Evolutionary conservation across 768 basidiomycete genomes (phyloP).

Genomic region (Fomitopsis pulvina): DNA sequence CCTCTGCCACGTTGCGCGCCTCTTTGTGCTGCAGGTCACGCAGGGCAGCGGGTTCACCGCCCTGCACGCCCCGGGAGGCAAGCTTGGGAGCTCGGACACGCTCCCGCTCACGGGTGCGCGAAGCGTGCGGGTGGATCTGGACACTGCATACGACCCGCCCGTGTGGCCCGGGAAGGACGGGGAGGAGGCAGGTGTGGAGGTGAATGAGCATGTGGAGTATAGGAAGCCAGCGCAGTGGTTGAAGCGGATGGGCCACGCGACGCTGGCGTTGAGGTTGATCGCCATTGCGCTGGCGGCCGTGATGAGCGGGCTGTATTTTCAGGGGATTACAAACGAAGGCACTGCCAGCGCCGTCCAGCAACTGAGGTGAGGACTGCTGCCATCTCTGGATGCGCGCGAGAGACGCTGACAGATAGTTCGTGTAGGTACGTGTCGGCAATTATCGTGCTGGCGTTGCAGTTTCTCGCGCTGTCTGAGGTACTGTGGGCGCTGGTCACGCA

Average conservation of each 20-base stretch:
- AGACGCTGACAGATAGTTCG: background rate
- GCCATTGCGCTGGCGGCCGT: constrained; percentile 1
- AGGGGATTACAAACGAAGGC: background rate
- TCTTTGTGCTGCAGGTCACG: constrained; percentile 6
- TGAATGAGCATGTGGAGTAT: background rate
- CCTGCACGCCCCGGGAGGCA: too few relatives aligned
- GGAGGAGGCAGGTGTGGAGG: too few relatives aligned
- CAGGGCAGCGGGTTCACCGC: background rate
- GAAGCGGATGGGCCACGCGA: background rate
- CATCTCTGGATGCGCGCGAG: background rate
- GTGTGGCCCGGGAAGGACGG: too few relatives aligned
- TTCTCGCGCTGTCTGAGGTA: background rate
- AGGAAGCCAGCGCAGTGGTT: constrained; percentile 6
- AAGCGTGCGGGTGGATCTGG: too few relatives aligned
- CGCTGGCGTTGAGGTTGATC: background rate
- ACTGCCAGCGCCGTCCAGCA: background rate
- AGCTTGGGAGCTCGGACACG: too few relatives aligned
- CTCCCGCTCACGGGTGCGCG: too few relatives aligned
- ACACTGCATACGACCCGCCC: too few relatives aligned
- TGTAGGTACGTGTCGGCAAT: constrained; percentile 3
- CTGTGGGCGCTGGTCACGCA: constrained; percentile 4
- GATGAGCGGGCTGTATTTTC: constrained; percentile 1
- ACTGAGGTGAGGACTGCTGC: constrained; percentile 4
- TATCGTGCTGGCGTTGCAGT: background rate
- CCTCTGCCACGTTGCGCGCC: constrained; percentile 6